Evolutionary conservation across 352 stramenopile species (phyloP), one percentile per base, ranked within the genome.

Genomic region (Globisporangium cederbergense): DNA sequence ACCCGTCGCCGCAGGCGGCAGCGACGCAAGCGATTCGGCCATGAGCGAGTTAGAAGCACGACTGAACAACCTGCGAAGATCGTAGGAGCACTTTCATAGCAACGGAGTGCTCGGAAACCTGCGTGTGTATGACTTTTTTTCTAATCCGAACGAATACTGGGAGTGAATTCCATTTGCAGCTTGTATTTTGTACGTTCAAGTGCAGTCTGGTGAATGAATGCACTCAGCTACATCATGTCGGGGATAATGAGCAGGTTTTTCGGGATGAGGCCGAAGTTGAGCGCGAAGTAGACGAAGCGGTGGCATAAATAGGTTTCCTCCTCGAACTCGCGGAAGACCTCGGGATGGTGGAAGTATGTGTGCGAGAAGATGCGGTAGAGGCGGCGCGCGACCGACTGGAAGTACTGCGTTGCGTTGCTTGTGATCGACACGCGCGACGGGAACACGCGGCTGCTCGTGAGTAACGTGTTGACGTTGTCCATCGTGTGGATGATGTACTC

Each of bases 1-100:
- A 36, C 79, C 81, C 0, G 81, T 83, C 1, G 81, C 90, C 5
- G 78, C 83, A 18, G 80, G 80, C 52, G 81, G 73, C 58, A 79
- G 71, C 51, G 76, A 71, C 64, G 68, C 68, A 58, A 70, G 64
- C 68, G 77, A 96, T 65, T 86, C 93, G 20, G 90, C 93, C 49
- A 90, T 99, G 55, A 97, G 84, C 70, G 97, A 99, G 69, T 83
- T 99, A 38, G 97, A 99, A 79, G 91, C 90, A 55, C 83, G 97
- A 64, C 81, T 99, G 67, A 99, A 99, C 83, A 99, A 99, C 79
- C 74, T 99, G 63, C 81, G 85, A 57, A 79, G 83, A 70, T 91
- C 82, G 58, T 91, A 77, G 79, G 4, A 42, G 32, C 28, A 11
- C 5, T 38, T 13, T 13, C 10, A 6, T 1, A 1, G 32, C n/a